Conservation (phyloP, 2,329 filamentous ascomycete species). For the Fusarium hainanense region DNA sequence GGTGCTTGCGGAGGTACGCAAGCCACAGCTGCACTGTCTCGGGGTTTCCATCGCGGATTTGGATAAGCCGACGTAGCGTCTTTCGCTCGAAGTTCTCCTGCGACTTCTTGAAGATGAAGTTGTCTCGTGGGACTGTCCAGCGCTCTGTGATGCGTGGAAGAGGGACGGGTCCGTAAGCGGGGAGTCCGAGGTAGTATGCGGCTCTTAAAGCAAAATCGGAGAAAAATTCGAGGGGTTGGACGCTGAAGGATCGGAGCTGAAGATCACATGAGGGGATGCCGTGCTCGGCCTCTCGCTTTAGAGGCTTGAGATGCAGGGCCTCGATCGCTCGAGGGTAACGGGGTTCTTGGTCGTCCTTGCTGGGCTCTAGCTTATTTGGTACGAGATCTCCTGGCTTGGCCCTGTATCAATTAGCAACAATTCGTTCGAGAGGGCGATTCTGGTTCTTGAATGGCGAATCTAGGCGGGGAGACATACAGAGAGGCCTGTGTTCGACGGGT, state of each 20-base stretch:
- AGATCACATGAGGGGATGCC: conserved; percentile 90
- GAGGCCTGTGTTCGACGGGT: conserved; percentile 43
- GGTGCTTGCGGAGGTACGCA: conserved; percentile 89
- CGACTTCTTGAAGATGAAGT: conserved; percentile 96
- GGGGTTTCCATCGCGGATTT: conserved; percentile 91
- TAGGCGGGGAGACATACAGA: conserved; percentile 39
- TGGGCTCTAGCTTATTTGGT: conserved; percentile 27
- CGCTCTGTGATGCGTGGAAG: conserved; percentile 88
- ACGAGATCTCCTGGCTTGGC: conserved; percentile 30
- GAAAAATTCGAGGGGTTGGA: conserved; percentile 93
- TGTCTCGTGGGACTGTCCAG: conserved; percentile 90
- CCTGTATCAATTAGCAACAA: conserved; percentile 27
- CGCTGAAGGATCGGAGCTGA: conserved; percentile 89
- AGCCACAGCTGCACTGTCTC: conserved; percentile 93
- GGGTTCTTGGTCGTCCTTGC: conserved; percentile 36
- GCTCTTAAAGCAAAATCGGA: conserved; percentile 93
- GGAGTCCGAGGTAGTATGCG: conserved; percentile 91
- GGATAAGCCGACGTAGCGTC: conserved; percentile 85
- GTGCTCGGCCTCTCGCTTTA: conserved; percentile 78
- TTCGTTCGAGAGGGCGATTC: not conserved
- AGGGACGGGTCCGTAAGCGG: conserved; percentile 85
- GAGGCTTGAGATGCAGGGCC: conserved; percentile 85
- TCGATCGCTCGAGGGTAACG: conserved; percentile 84
- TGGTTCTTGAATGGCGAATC: not conserved
- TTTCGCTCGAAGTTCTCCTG: conserved; percentile 98